Evolutionary conservation across 2,329 filamentous ascomycete species (phyloP).

Genomic region (Chalara sp.): DNA sequence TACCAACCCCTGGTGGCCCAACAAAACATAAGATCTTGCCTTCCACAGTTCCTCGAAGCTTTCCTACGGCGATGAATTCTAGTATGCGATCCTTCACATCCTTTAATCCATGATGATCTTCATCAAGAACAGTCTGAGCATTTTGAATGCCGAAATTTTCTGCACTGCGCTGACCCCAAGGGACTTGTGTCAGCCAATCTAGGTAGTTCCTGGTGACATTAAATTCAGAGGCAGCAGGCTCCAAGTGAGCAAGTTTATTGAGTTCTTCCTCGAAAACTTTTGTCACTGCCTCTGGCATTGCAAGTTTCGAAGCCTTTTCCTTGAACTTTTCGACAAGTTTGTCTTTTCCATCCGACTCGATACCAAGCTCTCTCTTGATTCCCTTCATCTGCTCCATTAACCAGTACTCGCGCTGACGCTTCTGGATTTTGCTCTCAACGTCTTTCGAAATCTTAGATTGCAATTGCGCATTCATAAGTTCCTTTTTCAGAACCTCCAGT

Average conservation of each 20-base stretch:
- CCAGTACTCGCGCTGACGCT: constrained; percentile 96
- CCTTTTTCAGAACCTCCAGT: constrained; percentile 89
- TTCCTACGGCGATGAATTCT: constrained; percentile 97
- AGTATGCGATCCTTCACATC: constrained; percentile 98
- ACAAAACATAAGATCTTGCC: constrained; percentile 98
- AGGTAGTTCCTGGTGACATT: constrained; percentile 98
- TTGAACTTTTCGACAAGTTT: constrained; percentile 97
- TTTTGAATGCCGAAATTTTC: constrained; percentile 96
- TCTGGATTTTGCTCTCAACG: constrained; percentile 94
- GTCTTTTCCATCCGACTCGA: constrained; percentile 97
- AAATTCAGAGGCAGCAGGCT: constrained; percentile 94
- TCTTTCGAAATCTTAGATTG: constrained; percentile 98
- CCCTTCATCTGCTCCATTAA: constrained; percentile 99
- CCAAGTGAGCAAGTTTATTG: constrained; percentile 91
- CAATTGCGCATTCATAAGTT: constrained; percentile 94
- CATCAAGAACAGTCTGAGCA: constrained; percentile 82
- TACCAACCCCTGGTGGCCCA: constrained; percentile 92
- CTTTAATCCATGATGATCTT: constrained; percentile 94
- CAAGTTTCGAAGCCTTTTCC: constrained; percentile 86
- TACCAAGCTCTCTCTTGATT: constrained; percentile 87
- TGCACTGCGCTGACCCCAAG: constrained; percentile 90
- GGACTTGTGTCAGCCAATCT: constrained; percentile 97
- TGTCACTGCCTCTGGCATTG: constrained; percentile 93
- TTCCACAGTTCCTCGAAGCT: constrained; percentile 92
- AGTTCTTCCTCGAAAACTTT: constrained; percentile 98